Conservation (phyloP, 192 early-diverging fungal genomes). For the Coemansia sp. region DNA sequence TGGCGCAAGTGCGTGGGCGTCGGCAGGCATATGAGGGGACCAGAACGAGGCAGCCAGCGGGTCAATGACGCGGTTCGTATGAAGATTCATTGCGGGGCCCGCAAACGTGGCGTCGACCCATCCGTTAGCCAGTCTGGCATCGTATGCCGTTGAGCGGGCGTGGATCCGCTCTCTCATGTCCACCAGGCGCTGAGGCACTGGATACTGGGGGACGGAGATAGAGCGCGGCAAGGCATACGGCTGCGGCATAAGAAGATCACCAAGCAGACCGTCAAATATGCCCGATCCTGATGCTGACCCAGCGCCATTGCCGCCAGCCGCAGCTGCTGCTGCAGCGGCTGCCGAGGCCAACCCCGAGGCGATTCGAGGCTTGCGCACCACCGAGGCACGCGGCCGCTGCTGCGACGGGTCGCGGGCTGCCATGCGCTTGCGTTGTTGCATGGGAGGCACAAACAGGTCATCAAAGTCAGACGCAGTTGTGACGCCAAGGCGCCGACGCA, state of each 20-base stretch:
- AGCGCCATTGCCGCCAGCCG: constrained; percentile 9
- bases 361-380: constrained; percentile 26
- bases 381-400: constrained; percentile 19
- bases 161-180: constrained; percentile 34
- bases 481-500: constrained; percentile 37
- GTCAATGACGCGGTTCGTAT: constrained; percentile 18
- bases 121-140: constrained; percentile 17
- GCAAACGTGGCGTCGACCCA: constrained; percentile 49
- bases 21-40: constrained; percentile 18
- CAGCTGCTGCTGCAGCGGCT: constrained; percentile 12
- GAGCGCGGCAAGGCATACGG: constrained; percentile 43
- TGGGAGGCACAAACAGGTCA: constrained; percentile 52
- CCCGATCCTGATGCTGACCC: constrained; percentile 2
- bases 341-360: constrained; percentile 29
- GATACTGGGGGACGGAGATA: constrained; percentile 44
- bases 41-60: constrained; percentile 28
- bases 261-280: constrained; percentile 5
- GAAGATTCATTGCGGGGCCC: neutral
- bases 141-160: constrained; percentile 12
- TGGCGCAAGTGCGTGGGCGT: neutral
- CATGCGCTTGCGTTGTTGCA: constrained; percentile 36
- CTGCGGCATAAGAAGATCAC: constrained; percentile 24
- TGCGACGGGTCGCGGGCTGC: constrained; percentile 31
- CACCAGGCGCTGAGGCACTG: constrained; percentile 16
- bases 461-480: constrained; percentile 15